phyloP scores from a whole-genome alignment of 257 asterid genomes.

The Nicotiana tabacum region DNA sequence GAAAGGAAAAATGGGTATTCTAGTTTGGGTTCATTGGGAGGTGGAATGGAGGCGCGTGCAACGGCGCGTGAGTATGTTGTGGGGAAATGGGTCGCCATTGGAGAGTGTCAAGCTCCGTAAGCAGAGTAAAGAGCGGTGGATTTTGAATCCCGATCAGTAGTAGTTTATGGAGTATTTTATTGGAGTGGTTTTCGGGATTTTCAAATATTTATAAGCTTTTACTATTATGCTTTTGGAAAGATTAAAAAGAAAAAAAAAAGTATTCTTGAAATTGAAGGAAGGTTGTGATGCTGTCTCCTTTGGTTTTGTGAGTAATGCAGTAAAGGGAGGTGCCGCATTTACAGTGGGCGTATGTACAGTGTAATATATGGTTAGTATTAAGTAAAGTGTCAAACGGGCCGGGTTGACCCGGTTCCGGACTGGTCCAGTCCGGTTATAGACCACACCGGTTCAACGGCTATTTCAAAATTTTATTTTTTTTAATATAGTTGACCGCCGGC shows the following conservation, averaged over 20 bases:
- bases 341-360: neutral
- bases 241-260: neutral
- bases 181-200: slow-evolving; percentile 10
- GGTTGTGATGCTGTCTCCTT: slow-evolving; percentile 45
- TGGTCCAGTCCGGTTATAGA: too few relatives aligned
- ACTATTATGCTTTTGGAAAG: neutral
- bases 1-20: slow-evolving; percentile 22
- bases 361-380: too few relatives aligned
- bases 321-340: slow-evolving; percentile 23
- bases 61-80: slow-evolving; percentile 23
- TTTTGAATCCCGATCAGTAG: slow-evolving; percentile 16
- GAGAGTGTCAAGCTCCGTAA: neutral
- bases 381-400: too few relatives aligned
- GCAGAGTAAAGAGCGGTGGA: slow-evolving; percentile 11
- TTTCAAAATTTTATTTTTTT: too few relatives aligned
- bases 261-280: slow-evolving; percentile 58
- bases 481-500: too few relatives aligned
- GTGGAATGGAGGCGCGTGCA: slow-evolving; percentile 47
- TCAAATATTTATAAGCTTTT: neutral
- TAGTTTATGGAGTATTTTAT: neutral
- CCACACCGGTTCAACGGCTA: too few relatives aligned
- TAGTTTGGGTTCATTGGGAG: slow-evolving; percentile 18
- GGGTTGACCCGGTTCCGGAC: too few relatives aligned
- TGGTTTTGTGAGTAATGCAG: slow-evolving; percentile 9
- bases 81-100: slow-evolving; percentile 54